Evolutionary conservation across 192 early-diverging fungal species (phyloP).

Genomic region (Entomortierella lignicola): DNA sequence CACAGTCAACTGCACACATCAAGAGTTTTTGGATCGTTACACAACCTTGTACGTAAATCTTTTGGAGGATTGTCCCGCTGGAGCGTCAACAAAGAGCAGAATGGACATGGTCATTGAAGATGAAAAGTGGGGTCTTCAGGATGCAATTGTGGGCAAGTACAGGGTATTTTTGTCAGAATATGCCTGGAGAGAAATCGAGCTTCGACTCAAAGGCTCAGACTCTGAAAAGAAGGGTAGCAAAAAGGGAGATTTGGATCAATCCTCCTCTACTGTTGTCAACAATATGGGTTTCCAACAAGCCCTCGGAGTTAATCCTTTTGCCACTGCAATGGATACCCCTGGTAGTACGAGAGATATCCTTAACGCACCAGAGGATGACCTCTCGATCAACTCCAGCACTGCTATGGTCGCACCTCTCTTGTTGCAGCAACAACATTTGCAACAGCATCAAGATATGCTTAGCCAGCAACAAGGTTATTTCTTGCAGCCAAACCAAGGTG

Average conservation of each 20-base stretch:
- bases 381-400: conserved; percentile 50
- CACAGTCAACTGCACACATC: conserved; percentile 78
- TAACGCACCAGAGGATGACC: conserved; percentile 48
- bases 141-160: conserved; percentile 43
- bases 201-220: conserved; percentile 78
- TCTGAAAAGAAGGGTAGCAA: conserved; percentile 66
- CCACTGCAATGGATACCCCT: conserved; percentile 35
- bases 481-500: conserved; percentile 34
- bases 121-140: conserved; percentile 25
- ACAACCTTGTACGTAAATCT: conserved; percentile 51
- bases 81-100: conserved; percentile 20
- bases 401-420: conserved; percentile 45
- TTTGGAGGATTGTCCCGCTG: conserved; percentile 43
- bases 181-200: conserved; percentile 89
- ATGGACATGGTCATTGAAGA: conserved; percentile 33
- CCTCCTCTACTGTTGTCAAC: conserved; percentile 34
- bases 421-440: conserved; percentile 46
- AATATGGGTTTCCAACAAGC: conserved; percentile 48
- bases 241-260: conserved; percentile 57
- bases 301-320: conserved; percentile 20
- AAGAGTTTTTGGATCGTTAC: conserved; percentile 86
- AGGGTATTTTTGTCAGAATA: conserved; percentile 80
- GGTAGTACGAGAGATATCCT: conserved; percentile 38
- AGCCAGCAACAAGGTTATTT: conserved; percentile 38
- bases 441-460: conserved; percentile 50